These are phyloP conservation scores for Gossypium raimondii DNA, from an alignment of 345 rosid species.

Conservation along the genomic window DNA sequence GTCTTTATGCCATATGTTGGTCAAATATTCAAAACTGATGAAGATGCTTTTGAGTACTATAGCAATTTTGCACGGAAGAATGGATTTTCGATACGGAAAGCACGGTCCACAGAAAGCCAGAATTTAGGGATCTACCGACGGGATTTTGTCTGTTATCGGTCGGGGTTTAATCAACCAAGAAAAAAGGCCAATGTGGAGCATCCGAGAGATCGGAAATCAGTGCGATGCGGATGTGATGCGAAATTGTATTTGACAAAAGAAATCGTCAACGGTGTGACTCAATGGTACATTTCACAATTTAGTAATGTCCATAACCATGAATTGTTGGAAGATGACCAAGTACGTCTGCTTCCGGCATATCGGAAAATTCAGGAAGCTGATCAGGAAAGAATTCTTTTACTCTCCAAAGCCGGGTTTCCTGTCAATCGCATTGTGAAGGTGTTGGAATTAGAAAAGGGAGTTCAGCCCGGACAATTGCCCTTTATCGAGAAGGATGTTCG, in stretches of 20 bases:
- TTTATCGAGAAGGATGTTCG: slow-evolving; percentile 93
- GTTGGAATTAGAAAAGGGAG: slow-evolving; percentile 83
- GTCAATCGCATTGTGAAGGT: slow-evolving; percentile 82
- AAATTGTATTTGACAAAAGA: slow-evolving; percentile 82
- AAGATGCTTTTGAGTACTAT: slow-evolving; percentile 84
- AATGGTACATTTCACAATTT: slow-evolving; percentile 88
- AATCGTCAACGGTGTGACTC: slow-evolving; percentile 52
- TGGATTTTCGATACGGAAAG: slow-evolving; percentile 90
- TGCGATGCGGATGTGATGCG: slow-evolving; percentile 92
- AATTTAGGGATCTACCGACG: slow-evolving; percentile 78
- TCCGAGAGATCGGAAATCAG: slow-evolving; percentile 89
- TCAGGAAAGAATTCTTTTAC: slow-evolving; percentile 79
- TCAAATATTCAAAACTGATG: slow-evolving; percentile 72
- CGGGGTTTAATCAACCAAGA: slow-evolving; percentile 89
- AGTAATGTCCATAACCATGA: slow-evolving; percentile 96
- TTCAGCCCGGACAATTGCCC: slow-evolving; percentile 78
- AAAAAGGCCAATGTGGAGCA: slow-evolving; percentile 89
- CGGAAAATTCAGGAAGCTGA: slow-evolving; percentile 83
- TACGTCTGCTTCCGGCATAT: slow-evolving; percentile 87
- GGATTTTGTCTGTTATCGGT: slow-evolving; percentile 93
- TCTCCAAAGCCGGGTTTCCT: slow-evolving; percentile 92
- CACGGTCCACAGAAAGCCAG: slow-evolving; percentile 84
- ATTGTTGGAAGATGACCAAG: slow-evolving; percentile 90
- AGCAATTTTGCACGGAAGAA: slow-evolving; percentile 73
- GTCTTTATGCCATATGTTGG: slow-evolving; percentile 81